phyloP scores from a whole-genome alignment of 208 protist species.

The Wallacemonas rigidus region DNA sequence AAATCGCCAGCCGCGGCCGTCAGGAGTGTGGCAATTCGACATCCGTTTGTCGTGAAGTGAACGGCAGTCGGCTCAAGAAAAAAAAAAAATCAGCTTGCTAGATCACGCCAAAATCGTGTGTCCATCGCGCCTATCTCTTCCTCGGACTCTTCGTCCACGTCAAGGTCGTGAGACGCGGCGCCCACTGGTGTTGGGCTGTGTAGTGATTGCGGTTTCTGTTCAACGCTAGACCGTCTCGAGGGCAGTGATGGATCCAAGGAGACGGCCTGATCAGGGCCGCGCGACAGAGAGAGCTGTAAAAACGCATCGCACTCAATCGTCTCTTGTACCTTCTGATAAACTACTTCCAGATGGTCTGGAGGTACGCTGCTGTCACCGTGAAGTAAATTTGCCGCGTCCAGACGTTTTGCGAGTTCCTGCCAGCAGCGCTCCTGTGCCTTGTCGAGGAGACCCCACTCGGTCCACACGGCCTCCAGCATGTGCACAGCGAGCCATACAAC shows the following conservation, averaged over 20 bases:
- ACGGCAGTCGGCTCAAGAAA: too few species aligned
- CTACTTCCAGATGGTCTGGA: neutral
- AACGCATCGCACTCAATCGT: neutral
- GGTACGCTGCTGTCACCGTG: neutral
- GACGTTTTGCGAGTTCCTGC: neutral
- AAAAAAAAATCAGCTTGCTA: too few species aligned
- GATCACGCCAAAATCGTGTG: too few species aligned
- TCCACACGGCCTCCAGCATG: constrained; percentile 32
- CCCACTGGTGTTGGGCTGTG: too few species aligned
- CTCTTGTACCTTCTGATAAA: neutral
- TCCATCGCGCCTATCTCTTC: too few species aligned
- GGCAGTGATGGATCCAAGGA: neutral
- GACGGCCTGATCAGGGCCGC: neutral
- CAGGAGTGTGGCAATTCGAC: too few species aligned
- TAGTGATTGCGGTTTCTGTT: too few species aligned
- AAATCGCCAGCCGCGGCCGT: too few species aligned
- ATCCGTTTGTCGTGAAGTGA: too few species aligned
- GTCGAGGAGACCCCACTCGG: constrained; percentile 36
- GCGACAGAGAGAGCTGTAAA: neutral
- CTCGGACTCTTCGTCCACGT: too few species aligned
- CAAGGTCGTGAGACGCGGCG: too few species aligned
- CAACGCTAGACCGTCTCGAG: neutral
- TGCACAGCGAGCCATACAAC: constrained; percentile 3
- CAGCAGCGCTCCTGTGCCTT: constrained; percentile 4
- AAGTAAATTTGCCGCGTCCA: neutral